A percentile compares a stretch with the other conserved stretches of the same genome.
Evolutionary conservation across 2,329 filamentous ascomycete genomes (phyloP).

Genomic region (Didymella pomorum): DNA sequence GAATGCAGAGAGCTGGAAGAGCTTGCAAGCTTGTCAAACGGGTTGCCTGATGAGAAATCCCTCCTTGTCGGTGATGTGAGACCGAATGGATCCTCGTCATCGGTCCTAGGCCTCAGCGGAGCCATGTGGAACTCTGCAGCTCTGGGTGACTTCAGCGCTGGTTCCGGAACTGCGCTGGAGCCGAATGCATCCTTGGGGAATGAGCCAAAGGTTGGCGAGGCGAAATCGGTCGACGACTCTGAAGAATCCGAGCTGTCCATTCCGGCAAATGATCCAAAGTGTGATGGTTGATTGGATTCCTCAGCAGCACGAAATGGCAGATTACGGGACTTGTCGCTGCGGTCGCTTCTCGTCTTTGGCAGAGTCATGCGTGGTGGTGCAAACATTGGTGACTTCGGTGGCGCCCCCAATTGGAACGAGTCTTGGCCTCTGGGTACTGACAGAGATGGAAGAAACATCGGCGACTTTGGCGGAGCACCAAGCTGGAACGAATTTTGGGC

Average conservation of each 20-base stretch:
- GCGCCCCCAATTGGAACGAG: conserved; percentile 17
- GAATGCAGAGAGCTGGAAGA: conserved; percentile 27
- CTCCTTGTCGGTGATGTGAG: conserved; percentile 52
- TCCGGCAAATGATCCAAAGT: background rate
- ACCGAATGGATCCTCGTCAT: conserved; percentile 49
- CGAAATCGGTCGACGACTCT: conserved; percentile 1
- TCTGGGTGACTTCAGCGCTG: conserved; percentile 48
- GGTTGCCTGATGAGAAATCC: conserved; percentile 48
- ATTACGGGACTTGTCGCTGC: conserved; percentile 13
- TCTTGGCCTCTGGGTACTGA: conserved; percentile 23
- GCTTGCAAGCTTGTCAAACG: conserved; percentile 36
- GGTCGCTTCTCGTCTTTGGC: conserved; percentile 11
- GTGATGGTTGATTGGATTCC: conserved; percentile 2
- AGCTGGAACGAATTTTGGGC: conserved; percentile 23
- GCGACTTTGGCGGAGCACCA: conserved; percentile 32
- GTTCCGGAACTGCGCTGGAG: conserved; percentile 35
- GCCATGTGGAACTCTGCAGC: conserved; percentile 51
- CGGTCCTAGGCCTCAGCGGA: conserved; percentile 42
- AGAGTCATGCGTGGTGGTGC: conserved; percentile 17
- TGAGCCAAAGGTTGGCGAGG: conserved; percentile 52
- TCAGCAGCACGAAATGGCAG: conserved; percentile 14
- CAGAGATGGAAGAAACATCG: conserved; percentile 23
- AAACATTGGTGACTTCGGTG: conserved; percentile 37
- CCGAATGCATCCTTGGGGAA: conserved; percentile 47
- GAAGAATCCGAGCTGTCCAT: background rate